Conservation (phyloP, 192 early-diverging fungal species). For the Haplosporangium gracile region DNA sequence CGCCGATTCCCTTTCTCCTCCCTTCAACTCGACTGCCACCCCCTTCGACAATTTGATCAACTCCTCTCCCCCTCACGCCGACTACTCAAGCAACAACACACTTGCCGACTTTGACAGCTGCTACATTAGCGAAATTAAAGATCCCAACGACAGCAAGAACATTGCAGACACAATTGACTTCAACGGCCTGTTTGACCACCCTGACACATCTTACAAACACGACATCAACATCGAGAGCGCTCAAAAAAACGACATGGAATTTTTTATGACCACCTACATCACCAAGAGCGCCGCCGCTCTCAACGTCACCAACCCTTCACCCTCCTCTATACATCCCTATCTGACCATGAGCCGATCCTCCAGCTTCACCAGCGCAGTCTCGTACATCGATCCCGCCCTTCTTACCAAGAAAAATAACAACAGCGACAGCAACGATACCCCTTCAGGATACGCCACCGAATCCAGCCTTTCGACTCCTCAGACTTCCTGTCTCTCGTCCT, state of each 20-base stretch:
- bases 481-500: background rate
- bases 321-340: background rate
- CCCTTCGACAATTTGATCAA: background rate
- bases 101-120: background rate
- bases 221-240: background rate
- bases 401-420: slow-evolving; percentile 1
- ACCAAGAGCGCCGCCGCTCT: background rate
- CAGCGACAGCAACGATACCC: background rate
- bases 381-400: slow-evolving; percentile 23
- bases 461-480: slow-evolving; percentile 8
- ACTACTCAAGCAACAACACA: background rate
- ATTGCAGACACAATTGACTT: background rate
- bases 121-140: background rate
- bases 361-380: slow-evolving; percentile 4
- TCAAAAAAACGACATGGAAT: slow-evolving; percentile 5
- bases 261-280: background rate
- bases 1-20: background rate
- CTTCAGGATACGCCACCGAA: background rate
- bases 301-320: slow-evolving; percentile 9
- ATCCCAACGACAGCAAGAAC: background rate
- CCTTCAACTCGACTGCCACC: background rate
- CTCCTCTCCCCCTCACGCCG: background rate
- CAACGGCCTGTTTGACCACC: background rate
- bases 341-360: slow-evolving; percentile 22
- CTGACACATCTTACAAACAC: background rate